Conservation (phyloP, 2,329 filamentous ascomycete genomes). For the Aspergillus proliferans region DNA sequence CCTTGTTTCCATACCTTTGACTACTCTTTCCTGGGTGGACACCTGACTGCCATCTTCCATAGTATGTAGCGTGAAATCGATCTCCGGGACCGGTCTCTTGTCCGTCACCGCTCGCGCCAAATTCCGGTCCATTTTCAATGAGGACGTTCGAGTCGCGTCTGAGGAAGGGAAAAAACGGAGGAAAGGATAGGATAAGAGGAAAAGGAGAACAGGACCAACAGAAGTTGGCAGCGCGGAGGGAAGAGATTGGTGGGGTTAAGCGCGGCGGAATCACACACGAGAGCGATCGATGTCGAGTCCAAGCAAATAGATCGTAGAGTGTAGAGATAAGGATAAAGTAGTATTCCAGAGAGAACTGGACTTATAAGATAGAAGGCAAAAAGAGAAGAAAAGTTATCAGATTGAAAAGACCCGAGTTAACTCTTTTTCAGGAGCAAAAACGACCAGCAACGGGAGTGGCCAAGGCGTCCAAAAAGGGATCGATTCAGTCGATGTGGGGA, state of each 20-base stretch:
- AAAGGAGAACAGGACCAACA: not conserved
- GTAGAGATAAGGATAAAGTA: not conserved
- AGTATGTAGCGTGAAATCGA: constrained; percentile 95
- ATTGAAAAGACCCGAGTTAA: not conserved
- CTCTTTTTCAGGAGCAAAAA: not conserved
- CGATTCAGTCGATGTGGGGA: not conserved
- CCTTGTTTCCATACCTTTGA: constrained; percentile 68
- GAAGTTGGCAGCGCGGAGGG: constrained; percentile 6
- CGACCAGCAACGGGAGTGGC: not conserved
- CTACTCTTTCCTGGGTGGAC: constrained; percentile 90
- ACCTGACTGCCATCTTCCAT: constrained; percentile 98
- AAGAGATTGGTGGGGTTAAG: constrained; percentile 17
- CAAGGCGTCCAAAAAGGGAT: constrained; percentile 1
- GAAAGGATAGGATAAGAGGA: not conserved
- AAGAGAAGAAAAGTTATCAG: not conserved
- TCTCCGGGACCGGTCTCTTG: constrained; percentile 94
- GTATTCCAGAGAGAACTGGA: not conserved
- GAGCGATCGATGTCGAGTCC: not conserved
- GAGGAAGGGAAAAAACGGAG: constrained; percentile 2
- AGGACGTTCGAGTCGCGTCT: constrained; percentile 3
- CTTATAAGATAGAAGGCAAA: not conserved
- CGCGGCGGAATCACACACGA: constrained; percentile 13
- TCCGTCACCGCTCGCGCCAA: constrained; percentile 85
- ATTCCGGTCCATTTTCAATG: constrained; percentile 35
- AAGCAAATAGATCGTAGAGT: not conserved